Evolutionary conservation across 176 grass and related monocot species (phyloP), one percentile per base, ranked within the genome.

Genomic region (Lolium perenne): DNA sequence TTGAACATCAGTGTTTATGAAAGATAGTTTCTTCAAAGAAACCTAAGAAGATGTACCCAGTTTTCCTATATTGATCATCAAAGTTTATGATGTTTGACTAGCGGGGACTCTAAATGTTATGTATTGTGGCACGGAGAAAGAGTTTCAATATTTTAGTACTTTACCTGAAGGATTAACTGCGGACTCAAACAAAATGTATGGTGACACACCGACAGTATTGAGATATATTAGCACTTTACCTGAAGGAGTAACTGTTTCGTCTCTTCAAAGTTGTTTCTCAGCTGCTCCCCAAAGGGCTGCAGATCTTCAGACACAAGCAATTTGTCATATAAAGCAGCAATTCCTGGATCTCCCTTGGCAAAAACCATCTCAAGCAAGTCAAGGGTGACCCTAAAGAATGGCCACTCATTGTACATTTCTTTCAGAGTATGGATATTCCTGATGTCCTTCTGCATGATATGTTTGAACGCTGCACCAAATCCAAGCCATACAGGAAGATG

Each of bases 311-410:
- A 78, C 64, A 99, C 97, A 55, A 99, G 86, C 84, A 99, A 74
- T 88, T 92, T 99, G 85, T 99, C 97, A 45, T 99, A 99, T 10
- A 99, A 77, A 67, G 94, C 84, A 64, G 97, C 94, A 55, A 99
- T 99, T 40, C 92, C 94, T 6, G 97, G 97, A 89, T 99, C 94
- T 88, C 97, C 97, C 86, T 99, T 99, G 66, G 97, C 97, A 21
- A 99, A 99, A 88, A 99, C 97, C 97, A 99, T 99, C 89, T 99
- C 97, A 85, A 99, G 81, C 83, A 99, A 91, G 82, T 99, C 97
- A 74, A 99, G 76, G 56, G 97, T 99, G 83, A 99, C 97, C 90
- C 97, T 94, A 83, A 99, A 96, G 85, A 99, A 99, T 84, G 97
- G 97, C 97, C 97, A 99, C 79, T 93, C 94, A 74, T 99, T 99